These are phyloP conservation scores for Globisporangium viniferum DNA, from an alignment of 352 stramenopile species.

Conservation along the genomic window DNA sequence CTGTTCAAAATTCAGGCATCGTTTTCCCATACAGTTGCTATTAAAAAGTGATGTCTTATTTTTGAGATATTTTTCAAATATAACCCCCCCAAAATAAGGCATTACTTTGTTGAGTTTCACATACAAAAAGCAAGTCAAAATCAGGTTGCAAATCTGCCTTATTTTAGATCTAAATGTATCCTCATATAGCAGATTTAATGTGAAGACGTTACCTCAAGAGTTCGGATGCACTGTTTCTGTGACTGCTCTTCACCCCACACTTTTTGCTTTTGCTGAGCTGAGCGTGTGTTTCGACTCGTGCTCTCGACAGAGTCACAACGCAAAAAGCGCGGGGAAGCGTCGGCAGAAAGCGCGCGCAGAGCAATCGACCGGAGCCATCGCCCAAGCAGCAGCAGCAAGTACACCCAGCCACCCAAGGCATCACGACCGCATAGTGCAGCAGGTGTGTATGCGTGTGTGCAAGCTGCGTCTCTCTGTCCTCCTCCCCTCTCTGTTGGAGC, in stretches of 20 bases:
- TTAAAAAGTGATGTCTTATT: too few relatives aligned
- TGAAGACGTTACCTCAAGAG: too few relatives aligned
- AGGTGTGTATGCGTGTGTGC: not conserved
- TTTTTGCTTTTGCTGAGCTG: not conserved
- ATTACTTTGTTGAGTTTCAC: too few relatives aligned
- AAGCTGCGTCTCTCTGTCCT: not conserved
- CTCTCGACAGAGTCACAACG: constrained; percentile 3
- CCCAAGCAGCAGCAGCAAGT: not conserved
- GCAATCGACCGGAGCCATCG: not conserved
- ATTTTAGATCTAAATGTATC: too few relatives aligned
- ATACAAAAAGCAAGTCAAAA: too few relatives aligned
- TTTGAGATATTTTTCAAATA: too few relatives aligned
- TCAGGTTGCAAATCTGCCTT: too few relatives aligned
- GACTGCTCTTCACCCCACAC: not conserved
- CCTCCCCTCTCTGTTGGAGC: not conserved
- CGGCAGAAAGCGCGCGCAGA: constrained; percentile 1
- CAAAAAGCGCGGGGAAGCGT: constrained; percentile 10
- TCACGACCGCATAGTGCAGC: not conserved
- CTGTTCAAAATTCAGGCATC: too few relatives aligned
- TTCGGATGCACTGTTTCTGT: not conserved
- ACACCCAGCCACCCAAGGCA: not conserved
- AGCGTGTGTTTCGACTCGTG: constrained; percentile 6
- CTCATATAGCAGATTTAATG: too few relatives aligned
- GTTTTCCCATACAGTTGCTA: too few relatives aligned
- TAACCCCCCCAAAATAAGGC: too few relatives aligned